Evolutionary conservation across 176 grass and related monocot genomes (phyloP).

Genomic region (Puya raimondii): DNA sequence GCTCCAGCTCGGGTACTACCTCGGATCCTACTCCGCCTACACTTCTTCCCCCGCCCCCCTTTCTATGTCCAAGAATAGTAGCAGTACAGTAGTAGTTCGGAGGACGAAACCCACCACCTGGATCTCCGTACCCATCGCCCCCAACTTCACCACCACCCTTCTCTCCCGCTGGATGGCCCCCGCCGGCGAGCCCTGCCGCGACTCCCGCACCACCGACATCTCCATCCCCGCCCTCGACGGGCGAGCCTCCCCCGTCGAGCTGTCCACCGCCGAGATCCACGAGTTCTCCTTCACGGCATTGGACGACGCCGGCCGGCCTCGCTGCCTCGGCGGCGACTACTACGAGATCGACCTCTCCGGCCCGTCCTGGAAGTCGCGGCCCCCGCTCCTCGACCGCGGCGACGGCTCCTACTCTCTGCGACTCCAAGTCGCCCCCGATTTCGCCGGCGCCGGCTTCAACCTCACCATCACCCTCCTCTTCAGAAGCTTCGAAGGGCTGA

Average conservation of each 20-base stretch:
- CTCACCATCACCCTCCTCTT: conserved; percentile 84
- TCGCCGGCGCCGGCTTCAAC: conserved; percentile 45
- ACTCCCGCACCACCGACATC: conserved; percentile 59
- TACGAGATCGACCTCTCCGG: conserved; percentile 87
- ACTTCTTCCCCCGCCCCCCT: background rate
- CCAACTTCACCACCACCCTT: conserved; percentile 71
- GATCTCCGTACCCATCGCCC: conserved; percentile 41
- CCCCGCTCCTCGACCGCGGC: conserved; percentile 61
- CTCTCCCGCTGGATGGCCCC: conserved; percentile 55
- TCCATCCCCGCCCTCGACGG: conserved; percentile 35
- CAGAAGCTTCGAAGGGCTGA: conserved; percentile 81
- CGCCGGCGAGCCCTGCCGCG: conserved; percentile 47
- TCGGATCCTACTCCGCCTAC: conserved; percentile 11
- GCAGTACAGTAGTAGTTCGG: no score
- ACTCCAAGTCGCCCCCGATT: conserved; percentile 63
- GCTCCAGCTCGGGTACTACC: conserved; percentile 1
- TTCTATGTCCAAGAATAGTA: no score
- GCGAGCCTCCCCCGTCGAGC: background rate
- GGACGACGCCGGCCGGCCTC: conserved; percentile 35
- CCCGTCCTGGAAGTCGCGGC: conserved; percentile 62
- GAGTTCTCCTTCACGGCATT: conserved; percentile 57
- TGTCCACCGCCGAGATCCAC: conserved; percentile 45
- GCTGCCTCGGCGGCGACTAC: conserved; percentile 88
- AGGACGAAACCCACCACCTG: conserved; percentile 3
- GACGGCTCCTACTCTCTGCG: conserved; percentile 83